Percentiles rank a stretch among this genome's conserved stretches.
Conservation (phyloP, 1,284 basidiomycete genomes). For the Stygiomarasmius scandens region DNA sequence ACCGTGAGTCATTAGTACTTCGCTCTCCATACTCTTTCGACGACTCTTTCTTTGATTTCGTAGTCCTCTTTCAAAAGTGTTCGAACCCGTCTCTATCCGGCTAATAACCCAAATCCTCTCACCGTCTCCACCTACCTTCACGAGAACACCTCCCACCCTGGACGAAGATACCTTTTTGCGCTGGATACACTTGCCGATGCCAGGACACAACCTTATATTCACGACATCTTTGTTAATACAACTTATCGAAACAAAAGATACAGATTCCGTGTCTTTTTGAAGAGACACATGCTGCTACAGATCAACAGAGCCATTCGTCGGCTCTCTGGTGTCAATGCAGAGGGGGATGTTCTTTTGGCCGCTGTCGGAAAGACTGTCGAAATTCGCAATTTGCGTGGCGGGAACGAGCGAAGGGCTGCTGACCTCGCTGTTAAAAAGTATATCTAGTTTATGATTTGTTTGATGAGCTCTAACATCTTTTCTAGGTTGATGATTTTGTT, state of each 20-base stretch:
- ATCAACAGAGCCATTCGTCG: background rate
- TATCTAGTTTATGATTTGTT: background rate
- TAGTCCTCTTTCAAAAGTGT: background rate
- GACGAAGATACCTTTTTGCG: background rate
- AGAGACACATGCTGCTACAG: background rate
- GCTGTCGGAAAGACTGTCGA: background rate
- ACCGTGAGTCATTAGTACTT: too few relatives aligned
- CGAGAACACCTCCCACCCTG: background rate
- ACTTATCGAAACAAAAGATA: background rate
- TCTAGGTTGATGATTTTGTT: background rate
- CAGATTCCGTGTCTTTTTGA: constrained; percentile 5
- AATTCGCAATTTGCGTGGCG: background rate
- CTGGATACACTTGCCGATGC: background rate
- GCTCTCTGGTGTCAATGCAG: background rate
- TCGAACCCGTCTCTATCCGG: background rate
- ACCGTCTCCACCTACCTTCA: background rate
- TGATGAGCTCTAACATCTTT: background rate
- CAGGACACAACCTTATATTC: background rate
- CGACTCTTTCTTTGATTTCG: background rate
- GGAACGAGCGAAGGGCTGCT: background rate
- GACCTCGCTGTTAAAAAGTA: background rate
- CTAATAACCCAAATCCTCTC: background rate
- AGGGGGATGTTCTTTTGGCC: constrained; percentile 2
- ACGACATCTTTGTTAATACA: background rate
- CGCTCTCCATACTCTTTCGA: too few relatives aligned